A percentile compares a stretch with the other conserved stretches of the same genome.
Evolutionary conservation across 768 basidiomycete species (phyloP).

Genomic region (Candolleomyces efflorescens): DNA sequence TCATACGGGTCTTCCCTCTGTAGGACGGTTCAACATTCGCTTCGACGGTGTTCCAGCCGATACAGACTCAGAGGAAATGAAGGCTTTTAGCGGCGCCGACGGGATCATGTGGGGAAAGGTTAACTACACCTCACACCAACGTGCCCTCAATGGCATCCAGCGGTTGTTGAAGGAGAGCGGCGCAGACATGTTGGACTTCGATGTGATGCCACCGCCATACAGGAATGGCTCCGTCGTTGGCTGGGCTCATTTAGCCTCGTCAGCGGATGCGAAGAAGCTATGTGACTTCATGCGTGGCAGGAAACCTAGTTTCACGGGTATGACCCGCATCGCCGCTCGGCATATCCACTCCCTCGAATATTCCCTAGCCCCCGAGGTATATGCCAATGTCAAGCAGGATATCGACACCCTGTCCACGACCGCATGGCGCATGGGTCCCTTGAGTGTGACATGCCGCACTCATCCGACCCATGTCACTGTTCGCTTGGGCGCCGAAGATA

Average conservation of each 20-base stretch:
- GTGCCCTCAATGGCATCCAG: slow-evolving; percentile 32
- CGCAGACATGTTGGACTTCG: slow-evolving; percentile 32
- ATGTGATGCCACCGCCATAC: slow-evolving; percentile 49
- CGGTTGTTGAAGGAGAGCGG: slow-evolving; percentile 19
- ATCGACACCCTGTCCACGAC: slow-evolving; percentile 40
- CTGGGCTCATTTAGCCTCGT: slow-evolving; percentile 52
- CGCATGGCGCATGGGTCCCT: slow-evolving; percentile 26
- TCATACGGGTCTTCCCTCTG: slow-evolving; percentile 54
- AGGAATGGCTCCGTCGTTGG: slow-evolving; percentile 43
- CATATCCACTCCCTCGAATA: slow-evolving; percentile 54
- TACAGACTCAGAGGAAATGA: slow-evolving; percentile 35
- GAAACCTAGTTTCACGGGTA: slow-evolving; percentile 41
- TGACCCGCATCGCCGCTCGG: slow-evolving; percentile 42
- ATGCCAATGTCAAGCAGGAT: slow-evolving; percentile 37
- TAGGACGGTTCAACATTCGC: slow-evolving; percentile 58
- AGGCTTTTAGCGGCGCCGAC: slow-evolving; percentile 41
- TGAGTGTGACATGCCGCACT: slow-evolving; percentile 14
- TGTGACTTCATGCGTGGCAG: slow-evolving; percentile 43
- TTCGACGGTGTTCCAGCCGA: slow-evolving; percentile 51
- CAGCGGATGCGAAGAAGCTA: slow-evolving; percentile 49
- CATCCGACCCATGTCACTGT: slow-evolving; percentile 28
- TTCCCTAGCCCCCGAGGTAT: slow-evolving; percentile 32
- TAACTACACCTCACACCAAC: slow-evolving; percentile 35
- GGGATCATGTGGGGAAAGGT: slow-evolving; percentile 50
- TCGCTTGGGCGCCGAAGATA: slow-evolving; percentile 46